Conservation (phyloP, 257 asterid genomes). For the Leptodermis oblonga region DNA sequence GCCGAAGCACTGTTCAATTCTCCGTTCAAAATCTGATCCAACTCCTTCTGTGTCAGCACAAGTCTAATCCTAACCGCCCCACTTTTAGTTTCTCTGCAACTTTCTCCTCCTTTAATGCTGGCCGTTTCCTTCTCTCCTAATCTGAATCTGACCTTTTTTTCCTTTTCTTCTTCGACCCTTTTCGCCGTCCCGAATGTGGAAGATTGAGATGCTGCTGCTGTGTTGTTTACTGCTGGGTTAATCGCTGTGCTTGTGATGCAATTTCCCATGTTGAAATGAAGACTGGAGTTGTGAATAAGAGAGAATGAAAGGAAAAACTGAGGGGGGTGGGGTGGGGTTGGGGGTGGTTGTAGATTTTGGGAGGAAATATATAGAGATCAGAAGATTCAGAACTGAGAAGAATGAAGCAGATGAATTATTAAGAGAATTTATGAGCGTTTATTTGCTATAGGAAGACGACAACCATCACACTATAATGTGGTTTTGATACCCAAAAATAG, state of each 20-base stretch:
- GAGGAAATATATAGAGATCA: conserved; percentile 9
- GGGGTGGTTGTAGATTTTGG: neutral
- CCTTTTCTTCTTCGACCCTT: neutral
- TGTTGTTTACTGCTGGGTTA: neutral
- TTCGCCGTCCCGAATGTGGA: neutral
- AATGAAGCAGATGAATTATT: conserved; percentile 13
- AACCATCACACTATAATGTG: conserved; percentile 1
- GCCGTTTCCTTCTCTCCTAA: neutral
- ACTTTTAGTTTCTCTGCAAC: conserved; percentile 1
- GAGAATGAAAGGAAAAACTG: neutral
- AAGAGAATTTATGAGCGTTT: neutral
- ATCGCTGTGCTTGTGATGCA: conserved; percentile 11
- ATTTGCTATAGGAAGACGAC: conserved; percentile 1
- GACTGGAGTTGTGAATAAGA: neutral
- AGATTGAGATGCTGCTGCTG: neutral
- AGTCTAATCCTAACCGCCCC: conserved; percentile 28
- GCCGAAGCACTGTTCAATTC: conserved; percentile 11
- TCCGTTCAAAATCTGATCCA: conserved; percentile 23
- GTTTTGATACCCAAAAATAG: conserved; percentile 1
- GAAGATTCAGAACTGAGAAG: too few species aligned
- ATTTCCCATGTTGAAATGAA: conserved; percentile 17
- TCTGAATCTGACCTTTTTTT: conserved; percentile 19
- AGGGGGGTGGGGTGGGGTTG: neutral
- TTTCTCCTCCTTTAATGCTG: neutral
- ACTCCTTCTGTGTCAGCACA: conserved; percentile 29